Conservation (phyloP, 495 filamentous ascomycete genomes). For the Aspergillus olivimuriae region DNA sequence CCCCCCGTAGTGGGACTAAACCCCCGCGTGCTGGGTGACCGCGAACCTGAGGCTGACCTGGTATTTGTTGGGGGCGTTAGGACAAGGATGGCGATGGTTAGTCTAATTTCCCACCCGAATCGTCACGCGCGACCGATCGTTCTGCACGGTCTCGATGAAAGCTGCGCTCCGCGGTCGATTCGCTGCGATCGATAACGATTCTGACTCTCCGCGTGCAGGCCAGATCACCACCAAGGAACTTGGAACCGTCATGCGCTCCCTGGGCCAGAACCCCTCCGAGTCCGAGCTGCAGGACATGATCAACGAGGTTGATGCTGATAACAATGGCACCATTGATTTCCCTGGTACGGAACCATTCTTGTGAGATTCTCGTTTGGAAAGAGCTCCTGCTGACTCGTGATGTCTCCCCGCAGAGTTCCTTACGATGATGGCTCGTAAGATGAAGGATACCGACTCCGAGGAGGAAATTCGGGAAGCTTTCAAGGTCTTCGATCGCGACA, state of each 20-base stretch:
- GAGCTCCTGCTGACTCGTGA: neutral
- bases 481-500: conserved; percentile 98
- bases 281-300: conserved; percentile 99
- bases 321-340: conserved; percentile 99
- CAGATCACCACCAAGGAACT: conserved; percentile 99
- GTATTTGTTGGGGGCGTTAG: conserved; percentile 43
- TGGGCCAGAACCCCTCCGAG: conserved; percentile 98
- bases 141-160: too few relatives aligned
- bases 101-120: conserved; percentile 33
- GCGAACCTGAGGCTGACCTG: conserved; percentile 13
- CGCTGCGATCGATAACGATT: conserved; percentile 1
- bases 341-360: conserved; percentile 77
- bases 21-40: neutral
- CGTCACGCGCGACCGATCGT: neutral
- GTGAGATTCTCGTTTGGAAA: too few relatives aligned
- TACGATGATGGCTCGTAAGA: conserved; percentile 99
- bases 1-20: neutral
- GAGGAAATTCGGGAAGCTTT: conserved; percentile 96
- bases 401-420: conserved; percentile 69
- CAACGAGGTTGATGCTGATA: conserved; percentile 99
- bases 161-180: conserved; percentile 1
- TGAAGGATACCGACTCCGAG: conserved; percentile 99
- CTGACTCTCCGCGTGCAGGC: conserved; percentile 44
- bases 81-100: conserved; percentile 99
- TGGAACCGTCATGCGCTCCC: conserved; percentile 98